phyloP scores from a whole-genome alignment of 208 protist genomes.

The Crithidia bombi region DNA sequence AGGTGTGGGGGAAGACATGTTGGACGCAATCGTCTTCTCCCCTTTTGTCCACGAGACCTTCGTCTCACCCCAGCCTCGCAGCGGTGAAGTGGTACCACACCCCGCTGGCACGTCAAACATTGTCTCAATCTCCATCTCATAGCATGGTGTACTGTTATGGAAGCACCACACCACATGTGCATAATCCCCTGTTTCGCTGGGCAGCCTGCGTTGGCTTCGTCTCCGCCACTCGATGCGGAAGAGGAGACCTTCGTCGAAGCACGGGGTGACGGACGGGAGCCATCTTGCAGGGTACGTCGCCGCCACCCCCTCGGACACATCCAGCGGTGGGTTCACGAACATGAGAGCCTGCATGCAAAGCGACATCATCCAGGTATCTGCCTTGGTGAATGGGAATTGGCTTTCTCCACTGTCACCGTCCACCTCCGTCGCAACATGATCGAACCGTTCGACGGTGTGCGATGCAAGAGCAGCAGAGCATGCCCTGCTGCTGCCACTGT shows the following conservation, averaged over 20 bases:
- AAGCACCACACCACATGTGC: constrained; percentile 30
- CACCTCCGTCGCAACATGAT: not conserved
- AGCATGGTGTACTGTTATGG: constrained; percentile 27
- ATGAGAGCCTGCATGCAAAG: not conserved
- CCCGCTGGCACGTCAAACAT: constrained; percentile 14
- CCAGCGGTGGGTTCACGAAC: not conserved
- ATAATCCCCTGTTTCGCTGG: constrained; percentile 2
- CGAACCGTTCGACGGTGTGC: not conserved
- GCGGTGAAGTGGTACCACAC: not conserved
- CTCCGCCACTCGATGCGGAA: constrained; percentile 30
- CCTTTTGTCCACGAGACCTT: constrained; percentile 22
- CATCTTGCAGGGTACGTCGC: constrained; percentile 13
- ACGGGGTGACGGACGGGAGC: constrained; percentile 24
- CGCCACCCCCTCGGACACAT: not conserved
- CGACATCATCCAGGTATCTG: not conserved
- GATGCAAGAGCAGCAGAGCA: not conserved
- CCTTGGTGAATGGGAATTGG: not conserved
- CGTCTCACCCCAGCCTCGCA: constrained; percentile 21
- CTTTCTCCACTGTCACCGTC: not conserved
- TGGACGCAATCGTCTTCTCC: not conserved
- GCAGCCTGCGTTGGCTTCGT: not conserved
- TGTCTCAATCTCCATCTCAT: constrained; percentile 33
- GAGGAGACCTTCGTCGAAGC: constrained; percentile 31
- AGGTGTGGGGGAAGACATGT: not conserved
- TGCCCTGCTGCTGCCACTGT: not conserved